Base-by-base conservation (phyloP, 805 yeast genomes). In the Candida manassasensis region DNA sequence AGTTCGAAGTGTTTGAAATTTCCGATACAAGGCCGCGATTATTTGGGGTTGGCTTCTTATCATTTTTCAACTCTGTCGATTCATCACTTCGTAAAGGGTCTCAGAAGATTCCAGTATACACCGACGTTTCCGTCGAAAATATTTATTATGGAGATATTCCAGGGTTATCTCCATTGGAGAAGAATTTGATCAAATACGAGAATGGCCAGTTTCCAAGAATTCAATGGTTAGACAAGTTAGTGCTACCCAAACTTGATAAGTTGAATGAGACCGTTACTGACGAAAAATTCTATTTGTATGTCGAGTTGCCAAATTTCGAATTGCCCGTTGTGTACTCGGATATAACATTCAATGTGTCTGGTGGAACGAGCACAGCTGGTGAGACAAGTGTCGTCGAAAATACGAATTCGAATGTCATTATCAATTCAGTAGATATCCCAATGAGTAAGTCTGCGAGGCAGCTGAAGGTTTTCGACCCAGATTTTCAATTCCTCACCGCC, bases 221-320 rank as follows among this genome's bases (percentile, higher is more conserved):
- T 1, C 76, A 72, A 32, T 89, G 97, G 97, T 63, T 88, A 7
- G 95, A 87, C 49, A 67, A 74, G 29, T 47, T 84, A 19, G 38
- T 36, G 13, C 25, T 38, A 9, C 42, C 45, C 2, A 25, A 22
- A n/a, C 29, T 41, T 12, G 19, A 21, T 6, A 27, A 29, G 15
- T 27, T 29, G 14, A 28, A 34, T 12, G 40, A 36, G 14, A 14
- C 19, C n/a, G 19, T 32, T 21, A 13, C 18, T 12, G 36, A 34
- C 21, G 25, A 28, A 21, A 39, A 40, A 15, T 59, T 52, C 43
- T 52, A 53, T 37, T 43, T 69, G 11, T 60, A 56, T 29, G 35
- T 69, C 15, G 74, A 69, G 39, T 54, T 69, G 17, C 68, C 72
- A 5, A 60, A 62, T 39, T 68, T 69, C 43, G 68, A 61, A 35